Percentiles rank a stretch among this genome's conserved stretches.
phyloP scores from a whole-genome alignment of 306 rosid genomes.

The Purshia tridentata region DNA sequence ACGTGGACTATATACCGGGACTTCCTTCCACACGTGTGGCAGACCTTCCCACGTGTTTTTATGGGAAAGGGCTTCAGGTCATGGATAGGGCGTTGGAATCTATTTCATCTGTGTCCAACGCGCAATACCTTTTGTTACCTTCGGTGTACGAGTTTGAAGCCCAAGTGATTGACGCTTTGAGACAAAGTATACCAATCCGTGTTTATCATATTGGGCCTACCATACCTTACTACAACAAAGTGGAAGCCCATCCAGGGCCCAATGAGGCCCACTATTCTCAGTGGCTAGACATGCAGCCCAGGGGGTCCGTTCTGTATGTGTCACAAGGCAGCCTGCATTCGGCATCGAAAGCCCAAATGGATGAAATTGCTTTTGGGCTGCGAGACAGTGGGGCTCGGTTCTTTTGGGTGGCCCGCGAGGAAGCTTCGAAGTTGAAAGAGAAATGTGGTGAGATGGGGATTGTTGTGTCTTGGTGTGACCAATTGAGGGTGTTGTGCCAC shows the following conservation, averaged over 20 bases:
- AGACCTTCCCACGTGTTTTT: slow-evolving; percentile 33
- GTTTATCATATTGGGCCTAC: slow-evolving; percentile 45
- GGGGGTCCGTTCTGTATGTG: slow-evolving; percentile 44
- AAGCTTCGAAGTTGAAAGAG: slow-evolving; percentile 18
- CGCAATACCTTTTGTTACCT: slow-evolving; percentile 40
- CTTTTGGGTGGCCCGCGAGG: slow-evolving; percentile 43
- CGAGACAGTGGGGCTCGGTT: slow-evolving; percentile 22
- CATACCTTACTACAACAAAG: slow-evolving; percentile 30
- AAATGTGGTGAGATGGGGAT: slow-evolving; percentile 40
- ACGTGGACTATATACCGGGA: slow-evolving; percentile 11
- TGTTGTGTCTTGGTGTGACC: slow-evolving; percentile 61
- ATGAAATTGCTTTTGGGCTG: slow-evolving; percentile 39
- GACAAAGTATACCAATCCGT: slow-evolving; percentile 15
- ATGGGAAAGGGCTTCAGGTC: slow-evolving; percentile 4
- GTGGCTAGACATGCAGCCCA: slow-evolving; percentile 47
- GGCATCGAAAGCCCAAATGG: slow-evolving; percentile 41
- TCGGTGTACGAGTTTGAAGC: slow-evolving; percentile 47
- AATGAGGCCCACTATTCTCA: slow-evolving; percentile 19
- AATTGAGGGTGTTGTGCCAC: slow-evolving; percentile 51
- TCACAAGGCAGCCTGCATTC: slow-evolving; percentile 48
- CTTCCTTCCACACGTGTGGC: slow-evolving; percentile 16
- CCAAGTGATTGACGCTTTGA: slow-evolving; percentile 34
- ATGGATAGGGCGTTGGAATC: slow-evolving; percentile 27
- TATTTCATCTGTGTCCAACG: slow-evolving; percentile 18
- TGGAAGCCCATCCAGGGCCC: slow-evolving; percentile 6